Base-by-base conservation (phyloP, 2,329 filamentous ascomycete genomes). In the Fusarium sp. region DNA sequence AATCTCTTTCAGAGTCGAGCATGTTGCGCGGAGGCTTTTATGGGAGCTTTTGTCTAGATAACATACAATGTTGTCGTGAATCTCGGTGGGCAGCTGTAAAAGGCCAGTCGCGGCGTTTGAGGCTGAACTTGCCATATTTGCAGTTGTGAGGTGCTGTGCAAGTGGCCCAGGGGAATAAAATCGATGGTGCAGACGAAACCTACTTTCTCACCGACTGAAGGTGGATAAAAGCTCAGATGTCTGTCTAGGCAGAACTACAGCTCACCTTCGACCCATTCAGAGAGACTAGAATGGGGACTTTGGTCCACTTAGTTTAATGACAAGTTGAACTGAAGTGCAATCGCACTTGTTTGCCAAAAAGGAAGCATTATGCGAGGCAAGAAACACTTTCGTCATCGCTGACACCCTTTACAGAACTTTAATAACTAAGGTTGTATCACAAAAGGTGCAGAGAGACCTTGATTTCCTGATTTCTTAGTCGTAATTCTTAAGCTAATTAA, bases 401-500 rank as follows among this genome's bases (percentile, higher is more conserved):
- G 10, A 26, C 60, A 42, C 3, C 15, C 42, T 10, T 7, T 11
- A 6, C 15, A 36, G 8, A 31, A n/a, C 10, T 13, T n/a, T 30
- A 36, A 37, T 16, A 26, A 15, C 12, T 23, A 6, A 1, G 3
- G 9, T 16, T 37, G 26, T 9, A 30, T 36, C 34, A 5, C 7
- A 58, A 41, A 26, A 6, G 36, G 33, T 38, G 6, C 30, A 12
- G 38, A 52, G 16, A 7, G 7, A 3, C 10, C 9, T 44, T 8
- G 20, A 54, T 44, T 49, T 54, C 46, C 23, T 65, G 62, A 53
- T 65, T 65, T 30, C 18, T 3, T 60, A 49, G 54, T 20, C 10
- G 23, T n/a, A 6, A 30, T 4, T 26, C 30, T 42, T 8, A 23
- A 40, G 16, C 12, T 23, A 41, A 65, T 23, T 23, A 23, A 23